Percentiles rank a stretch among this genome's conserved stretches.
Conservation (phyloP, 73 alveolate species). For the Paramecium caudatum region DNA sequence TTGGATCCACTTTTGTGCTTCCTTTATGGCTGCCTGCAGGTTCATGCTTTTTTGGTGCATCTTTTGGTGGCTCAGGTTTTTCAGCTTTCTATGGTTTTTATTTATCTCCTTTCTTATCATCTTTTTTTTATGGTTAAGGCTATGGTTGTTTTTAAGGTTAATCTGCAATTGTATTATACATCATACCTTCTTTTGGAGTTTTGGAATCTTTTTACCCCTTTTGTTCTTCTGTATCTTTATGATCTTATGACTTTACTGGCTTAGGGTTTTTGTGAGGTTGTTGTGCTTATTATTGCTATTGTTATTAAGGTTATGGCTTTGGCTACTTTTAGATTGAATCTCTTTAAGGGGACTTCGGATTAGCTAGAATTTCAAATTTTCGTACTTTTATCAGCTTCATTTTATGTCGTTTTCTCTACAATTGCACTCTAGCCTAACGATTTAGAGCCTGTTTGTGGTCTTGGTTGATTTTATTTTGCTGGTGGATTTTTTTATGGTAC, state of each 20-base stretch:
- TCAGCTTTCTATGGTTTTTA: not conserved
- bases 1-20: not conserved
- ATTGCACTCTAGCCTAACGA: not conserved
- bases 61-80: not conserved
- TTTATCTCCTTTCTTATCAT: not conserved
- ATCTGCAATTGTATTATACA: not conserved
- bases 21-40: no score
- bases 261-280: not conserved
- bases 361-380: not conserved
- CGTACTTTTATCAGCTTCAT: constrained; percentile 1
- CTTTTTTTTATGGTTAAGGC: not conserved
- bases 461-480: not conserved
- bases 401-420: not conserved
- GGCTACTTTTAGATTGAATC: constrained; percentile 3
- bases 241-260: no score
- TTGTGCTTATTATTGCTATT: constrained; percentile 13
- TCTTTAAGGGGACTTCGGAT: not conserved
- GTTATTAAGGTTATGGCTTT: not conserved
- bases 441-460: not conserved
- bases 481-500: not conserved
- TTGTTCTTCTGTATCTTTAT: not conserved
- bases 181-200: not conserved
- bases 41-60: not conserved
- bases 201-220: not conserved
- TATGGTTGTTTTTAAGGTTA: constrained; percentile 11